phyloP scores from a whole-genome alignment of 257 asterid genomes.

The Nicotiana tabacum region DNA sequence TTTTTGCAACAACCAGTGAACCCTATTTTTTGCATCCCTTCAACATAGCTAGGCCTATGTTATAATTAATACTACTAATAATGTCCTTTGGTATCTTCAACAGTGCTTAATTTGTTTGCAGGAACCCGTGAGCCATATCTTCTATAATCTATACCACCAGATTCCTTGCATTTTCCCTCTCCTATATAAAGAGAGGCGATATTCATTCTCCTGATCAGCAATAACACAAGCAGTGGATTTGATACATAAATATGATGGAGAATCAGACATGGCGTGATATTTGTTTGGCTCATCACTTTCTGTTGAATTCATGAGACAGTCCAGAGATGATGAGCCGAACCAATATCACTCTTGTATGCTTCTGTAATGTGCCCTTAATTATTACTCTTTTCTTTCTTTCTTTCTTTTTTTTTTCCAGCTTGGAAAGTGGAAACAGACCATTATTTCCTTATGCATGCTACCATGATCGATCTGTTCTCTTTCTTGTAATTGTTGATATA shows the following conservation, averaged over 20 bases:
- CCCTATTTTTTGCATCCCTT: no score
- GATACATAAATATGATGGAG: background rate
- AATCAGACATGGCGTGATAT: constrained; percentile 36
- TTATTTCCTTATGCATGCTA: background rate
- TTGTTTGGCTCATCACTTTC: constrained; percentile 25
- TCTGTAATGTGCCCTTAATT: constrained; percentile 9
- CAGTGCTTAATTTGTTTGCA: background rate
- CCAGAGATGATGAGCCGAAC: constrained; percentile 60
- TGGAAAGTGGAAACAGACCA: background rate
- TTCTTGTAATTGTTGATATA: background rate
- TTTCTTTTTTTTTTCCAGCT: background rate
- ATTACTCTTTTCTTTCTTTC: background rate
- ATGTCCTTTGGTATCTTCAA: background rate
- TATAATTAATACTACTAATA: background rate
- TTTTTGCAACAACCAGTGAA: no score
- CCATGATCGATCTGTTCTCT: background rate
- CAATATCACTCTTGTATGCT: constrained; percentile 79
- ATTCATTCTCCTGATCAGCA: background rate
- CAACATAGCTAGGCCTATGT: no score
- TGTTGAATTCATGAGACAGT: background rate
- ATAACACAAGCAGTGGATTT: background rate
- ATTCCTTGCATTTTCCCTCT: background rate
- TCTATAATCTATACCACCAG: background rate
- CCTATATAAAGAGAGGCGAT: background rate
- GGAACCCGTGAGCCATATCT: background rate